These are phyloP conservation scores for Colletotrichum musae DNA, from an alignment of 2,329 filamentous ascomycete species.

Conservation along the genomic window DNA sequence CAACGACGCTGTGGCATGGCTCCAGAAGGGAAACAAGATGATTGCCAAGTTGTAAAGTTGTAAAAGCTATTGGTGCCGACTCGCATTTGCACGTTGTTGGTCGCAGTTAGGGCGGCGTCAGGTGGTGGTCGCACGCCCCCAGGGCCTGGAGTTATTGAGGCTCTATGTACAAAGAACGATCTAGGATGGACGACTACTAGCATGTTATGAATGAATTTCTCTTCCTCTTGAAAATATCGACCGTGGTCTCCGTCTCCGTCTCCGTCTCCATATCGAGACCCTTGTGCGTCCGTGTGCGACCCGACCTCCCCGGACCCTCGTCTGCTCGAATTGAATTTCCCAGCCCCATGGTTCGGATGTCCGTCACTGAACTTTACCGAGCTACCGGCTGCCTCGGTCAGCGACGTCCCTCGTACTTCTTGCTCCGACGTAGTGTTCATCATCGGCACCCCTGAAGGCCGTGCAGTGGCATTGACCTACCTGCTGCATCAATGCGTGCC, in stretches of 20 bases:
- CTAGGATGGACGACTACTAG: constrained; percentile 28
- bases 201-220: constrained; percentile 30
- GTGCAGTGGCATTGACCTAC: neutral
- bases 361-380: neutral
- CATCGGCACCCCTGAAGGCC: constrained; percentile 2
- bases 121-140: neutral
- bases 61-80: constrained; percentile 26
- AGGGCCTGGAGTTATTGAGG: constrained; percentile 35
- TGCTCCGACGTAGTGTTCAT: constrained; percentile 11
- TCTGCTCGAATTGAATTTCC: neutral
- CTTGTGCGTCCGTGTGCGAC: neutral
- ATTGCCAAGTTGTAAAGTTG: constrained; percentile 77
- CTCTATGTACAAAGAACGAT: constrained; percentile 35
- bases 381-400: neutral
- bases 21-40: constrained; percentile 78
- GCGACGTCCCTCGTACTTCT: constrained; percentile 6
- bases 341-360: neutral
- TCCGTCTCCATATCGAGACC: too few relatives aligned
- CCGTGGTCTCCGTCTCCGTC: too few relatives aligned
- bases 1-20: constrained; percentile 79
- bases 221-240: neutral
- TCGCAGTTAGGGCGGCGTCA: constrained; percentile 23
- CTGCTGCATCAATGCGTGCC: neutral
- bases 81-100: constrained; percentile 38
- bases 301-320: too few relatives aligned